Evolutionary conservation across 768 basidiomycete genomes (phyloP), one percentile per base, ranked within the genome.

Genomic region (Krasilnikovozyma curviuscula): DNA sequence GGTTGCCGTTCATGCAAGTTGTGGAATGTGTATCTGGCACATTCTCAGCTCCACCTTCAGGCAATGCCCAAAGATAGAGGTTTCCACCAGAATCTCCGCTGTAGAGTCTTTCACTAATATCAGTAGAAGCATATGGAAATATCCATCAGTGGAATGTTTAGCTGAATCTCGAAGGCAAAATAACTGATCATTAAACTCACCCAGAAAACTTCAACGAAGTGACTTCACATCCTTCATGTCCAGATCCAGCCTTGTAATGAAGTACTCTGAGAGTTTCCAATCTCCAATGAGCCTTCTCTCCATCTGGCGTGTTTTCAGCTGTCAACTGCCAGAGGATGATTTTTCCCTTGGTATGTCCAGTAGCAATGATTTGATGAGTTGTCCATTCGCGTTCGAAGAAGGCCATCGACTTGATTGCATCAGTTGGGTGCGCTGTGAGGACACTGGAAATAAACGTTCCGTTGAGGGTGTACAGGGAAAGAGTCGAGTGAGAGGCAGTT

Each of bases 321-420:
- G 75, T 80, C 80, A 86, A 86, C 1, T 85, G 82, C 52, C 81
- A 70, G n/a, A 93, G 66, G 0, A 75, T 74, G 45, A 86, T 78
- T 3, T 76, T 71, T 7, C 83, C 81, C 54, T 83, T 81, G 1
- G 75, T 68, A 19, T 49, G 48, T 5, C 77, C 73, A 3, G 83
- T 83, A 1, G 78, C 78, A 0, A 83, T 84, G n/a, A 93, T 70
- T 4, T 85, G 69, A 0, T 76, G 67, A 52, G 73, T 70, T 0
- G 81, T 76, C 61, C 82, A 91, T 57, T 91, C 88, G 29, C 88
- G 74, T 58, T 89, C 83, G 50, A 84, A 79, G 67, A 91, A 91
- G 0, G 80, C 77, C 43, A 93, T 64, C 0, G 81, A 77, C 0
- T 79, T 80, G 46, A 89, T 64, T 38, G 59, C 63, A 49, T 77